Percentiles rank a stretch among this genome's conserved stretches.
Conservation (phyloP, 495 filamentous ascomycete genomes). For the Thozetella sp. region DNA sequence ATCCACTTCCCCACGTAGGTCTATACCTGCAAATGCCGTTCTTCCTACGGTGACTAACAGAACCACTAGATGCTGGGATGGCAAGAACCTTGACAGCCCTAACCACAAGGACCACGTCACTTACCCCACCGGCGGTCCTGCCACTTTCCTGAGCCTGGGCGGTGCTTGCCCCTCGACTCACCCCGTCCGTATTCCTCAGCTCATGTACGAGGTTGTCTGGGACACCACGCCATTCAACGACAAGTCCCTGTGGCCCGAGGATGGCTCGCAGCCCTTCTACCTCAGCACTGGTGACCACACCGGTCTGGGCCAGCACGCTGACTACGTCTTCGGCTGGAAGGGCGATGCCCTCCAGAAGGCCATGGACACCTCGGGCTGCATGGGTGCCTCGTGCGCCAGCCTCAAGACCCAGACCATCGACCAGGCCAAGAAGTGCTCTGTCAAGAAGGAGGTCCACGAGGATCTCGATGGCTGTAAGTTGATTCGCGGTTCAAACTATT, state of each 20-base stretch:
- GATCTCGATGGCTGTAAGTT: conserved; percentile 45
- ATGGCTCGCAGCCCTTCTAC: conserved; percentile 50
- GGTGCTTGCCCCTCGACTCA: conserved; percentile 49
- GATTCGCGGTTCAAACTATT: background rate
- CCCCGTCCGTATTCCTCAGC: conserved; percentile 48
- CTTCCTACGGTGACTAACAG: background rate
- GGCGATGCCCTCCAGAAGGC: conserved; percentile 45
- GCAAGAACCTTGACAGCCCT: conserved; percentile 53
- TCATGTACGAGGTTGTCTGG: conserved; percentile 55
- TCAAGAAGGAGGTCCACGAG: conserved; percentile 38
- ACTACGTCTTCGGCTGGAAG: conserved; percentile 55
- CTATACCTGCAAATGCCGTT: background rate
- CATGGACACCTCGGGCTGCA: conserved; percentile 48
- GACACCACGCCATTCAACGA: conserved; percentile 50
- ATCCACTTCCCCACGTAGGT: conserved; percentile 52
- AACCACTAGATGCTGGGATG: conserved; percentile 50
- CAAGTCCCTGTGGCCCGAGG: conserved; percentile 40
- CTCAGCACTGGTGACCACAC: conserved; percentile 44
- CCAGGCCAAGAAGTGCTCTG: conserved; percentile 30
- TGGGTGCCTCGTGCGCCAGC: conserved; percentile 35
- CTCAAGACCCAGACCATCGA: conserved; percentile 37
- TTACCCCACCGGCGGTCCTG: conserved; percentile 42
- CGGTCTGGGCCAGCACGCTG: conserved; percentile 46
- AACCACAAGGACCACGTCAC: conserved; percentile 55
- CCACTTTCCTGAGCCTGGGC: conserved; percentile 44